phyloP scores from a whole-genome alignment of 768 basidiomycete genomes.

The Mycena metata region DNA sequence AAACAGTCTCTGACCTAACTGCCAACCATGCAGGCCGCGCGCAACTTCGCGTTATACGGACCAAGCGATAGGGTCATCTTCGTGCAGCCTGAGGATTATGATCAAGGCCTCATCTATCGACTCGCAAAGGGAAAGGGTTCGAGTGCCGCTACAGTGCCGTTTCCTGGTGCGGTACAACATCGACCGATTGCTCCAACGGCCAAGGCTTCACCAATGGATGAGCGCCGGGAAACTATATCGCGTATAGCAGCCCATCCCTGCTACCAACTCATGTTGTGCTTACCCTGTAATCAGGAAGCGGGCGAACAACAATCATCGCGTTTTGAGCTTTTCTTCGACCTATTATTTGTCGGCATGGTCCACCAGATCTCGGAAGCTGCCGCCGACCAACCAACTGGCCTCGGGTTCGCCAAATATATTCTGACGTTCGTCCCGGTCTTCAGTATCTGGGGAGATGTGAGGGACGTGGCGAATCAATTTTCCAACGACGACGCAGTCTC shows the following conservation, averaged over 20 bases:
- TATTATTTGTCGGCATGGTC: conserved; percentile 49
- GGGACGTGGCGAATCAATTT: conserved; percentile 47
- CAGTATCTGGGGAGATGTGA: conserved; percentile 48
- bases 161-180: conserved; percentile 33
- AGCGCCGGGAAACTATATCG: conserved; percentile 35
- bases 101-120: conserved; percentile 33
- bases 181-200: conserved; percentile 36
- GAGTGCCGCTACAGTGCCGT: conserved; percentile 29
- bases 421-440: conserved; percentile 45
- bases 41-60: conserved; percentile 34
- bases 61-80: conserved; percentile 39
- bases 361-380: conserved; percentile 50
- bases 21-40: conserved; percentile 16
- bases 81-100: conserved; percentile 30
- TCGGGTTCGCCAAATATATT: conserved; percentile 39
- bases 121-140: conserved; percentile 20
- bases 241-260: conserved; percentile 5
- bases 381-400: conserved; percentile 41
- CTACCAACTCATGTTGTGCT: neutral
- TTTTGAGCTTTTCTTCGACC: conserved; percentile 53
- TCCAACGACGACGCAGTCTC: conserved; percentile 50
- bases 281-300: conserved; percentile 26
- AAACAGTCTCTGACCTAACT: neutral
- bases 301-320: conserved; percentile 36
- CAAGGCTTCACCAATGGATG: conserved; percentile 37